phyloP scores from a whole-genome alignment of 352 stramenopile genomes.

The Pythium periplocum region DNA sequence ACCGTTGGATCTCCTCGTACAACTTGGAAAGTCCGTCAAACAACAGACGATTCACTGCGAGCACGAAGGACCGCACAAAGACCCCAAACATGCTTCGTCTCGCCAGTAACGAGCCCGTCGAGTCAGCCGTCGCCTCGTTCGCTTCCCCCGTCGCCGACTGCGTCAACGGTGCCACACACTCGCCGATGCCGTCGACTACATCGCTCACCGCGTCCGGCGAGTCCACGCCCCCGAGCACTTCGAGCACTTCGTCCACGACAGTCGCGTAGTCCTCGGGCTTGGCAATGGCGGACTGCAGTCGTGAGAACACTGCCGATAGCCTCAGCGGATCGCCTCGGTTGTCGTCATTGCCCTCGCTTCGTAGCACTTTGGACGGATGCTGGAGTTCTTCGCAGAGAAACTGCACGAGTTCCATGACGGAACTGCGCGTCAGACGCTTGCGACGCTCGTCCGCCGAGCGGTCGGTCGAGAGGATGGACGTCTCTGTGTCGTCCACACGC shows the following conservation, averaged over 20 bases:
- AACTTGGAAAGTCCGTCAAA: slow-evolving; percentile 70
- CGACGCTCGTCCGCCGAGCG: slow-evolving; percentile 8
- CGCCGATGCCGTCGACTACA: slow-evolving; percentile 54
- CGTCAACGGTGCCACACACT: slow-evolving; percentile 45
- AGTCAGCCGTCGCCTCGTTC: slow-evolving; percentile 23
- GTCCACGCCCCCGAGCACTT: slow-evolving; percentile 45
- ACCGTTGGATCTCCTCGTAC: slow-evolving; percentile 56
- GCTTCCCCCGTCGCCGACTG: slow-evolving; percentile 10
- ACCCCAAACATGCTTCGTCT: slow-evolving; percentile 55
- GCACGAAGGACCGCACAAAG: slow-evolving; percentile 66
- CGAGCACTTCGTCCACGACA: slow-evolving; percentile 42
- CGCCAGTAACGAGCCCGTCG: slow-evolving; percentile 38
- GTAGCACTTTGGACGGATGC: slow-evolving; percentile 19
- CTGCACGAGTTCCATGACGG: slow-evolving; percentile 38
- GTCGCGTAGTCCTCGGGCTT: slow-evolving; percentile 32
- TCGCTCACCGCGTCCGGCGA: slow-evolving; percentile 61
- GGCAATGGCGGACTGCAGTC: slow-evolving; percentile 33
- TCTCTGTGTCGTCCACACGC: slow-evolving; percentile 4
- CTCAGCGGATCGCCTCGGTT: slow-evolving; percentile 12
- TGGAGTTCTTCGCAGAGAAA: slow-evolving; percentile 61
- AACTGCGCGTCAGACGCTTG: slow-evolving; percentile 18
- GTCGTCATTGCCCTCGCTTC: not conserved
- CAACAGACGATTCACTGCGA: slow-evolving; percentile 46
- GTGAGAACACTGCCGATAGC: slow-evolving; percentile 36
- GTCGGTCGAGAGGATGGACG: slow-evolving; percentile 13